Evolutionary conservation across 495 filamentous ascomycete genomes (phyloP), one percentile per base, ranked within the genome.

Genomic region (Neurospora africana): DNA sequence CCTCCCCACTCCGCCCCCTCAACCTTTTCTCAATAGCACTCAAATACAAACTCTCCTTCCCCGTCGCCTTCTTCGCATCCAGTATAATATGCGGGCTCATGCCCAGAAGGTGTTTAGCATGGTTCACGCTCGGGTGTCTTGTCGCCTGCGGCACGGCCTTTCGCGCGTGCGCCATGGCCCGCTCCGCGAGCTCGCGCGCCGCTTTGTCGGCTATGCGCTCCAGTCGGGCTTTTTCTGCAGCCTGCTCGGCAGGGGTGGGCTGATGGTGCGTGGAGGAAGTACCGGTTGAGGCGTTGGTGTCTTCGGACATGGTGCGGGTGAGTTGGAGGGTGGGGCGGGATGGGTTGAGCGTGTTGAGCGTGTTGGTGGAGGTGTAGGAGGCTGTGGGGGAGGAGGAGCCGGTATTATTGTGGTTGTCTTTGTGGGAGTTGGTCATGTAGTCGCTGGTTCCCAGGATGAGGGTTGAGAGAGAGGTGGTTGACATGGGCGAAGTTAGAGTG

Each of bases 1-100:
- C 69, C 17, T 71, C 41, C 7, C 11, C 44, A 17, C 72, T 70
- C 8, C 74, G 67, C 30, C 69, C 83, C 72, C 77, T 78, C 70
- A 93, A 85, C 39, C 90, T 84, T 5, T 83, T 76, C 7, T 88
- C 88, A 68, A 95, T 92, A 72, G 91, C 89, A 69, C 90, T 87
- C 0, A 97, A 81, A 82, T 92, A 94, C 53, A 90, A 85, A 4
- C 89, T 90, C 75, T 95, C 91, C 38, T 90, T 83, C 47, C 86
- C 84, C 69, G 82, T 82, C 40, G 85, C 84, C 76, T 84, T 84
- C 53, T 86, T 84, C n/a, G 86, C 85, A 71, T 88, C 86, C 68
- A 85, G 80, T 74, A 88, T 86, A 72, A 88, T 78, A 76, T 87
- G 83, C 33, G 86, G 85, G 4, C 77, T 71, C 6, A 87, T 78